Evolutionary conservation across 768 basidiomycete genomes (phyloP).

Genomic region (Coprinellus aureogranulatus): DNA sequence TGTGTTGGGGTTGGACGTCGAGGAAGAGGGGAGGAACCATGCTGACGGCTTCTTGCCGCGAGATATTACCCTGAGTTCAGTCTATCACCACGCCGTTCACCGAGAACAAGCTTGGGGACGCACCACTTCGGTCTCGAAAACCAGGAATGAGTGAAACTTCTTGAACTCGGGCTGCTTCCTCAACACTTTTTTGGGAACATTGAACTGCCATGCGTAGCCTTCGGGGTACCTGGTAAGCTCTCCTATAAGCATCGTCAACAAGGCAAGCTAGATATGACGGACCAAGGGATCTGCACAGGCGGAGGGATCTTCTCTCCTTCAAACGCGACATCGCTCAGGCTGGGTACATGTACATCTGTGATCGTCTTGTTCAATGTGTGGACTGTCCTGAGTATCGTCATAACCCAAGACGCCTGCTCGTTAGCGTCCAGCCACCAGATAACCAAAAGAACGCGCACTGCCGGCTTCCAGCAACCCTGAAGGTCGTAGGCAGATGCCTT

Average conservation of each 20-base stretch:
- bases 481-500: constrained; percentile 85
- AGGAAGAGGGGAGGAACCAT: constrained; percentile 98
- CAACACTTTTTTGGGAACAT: constrained; percentile 83
- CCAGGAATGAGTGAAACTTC: constrained; percentile 92
- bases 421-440: too few species aligned
- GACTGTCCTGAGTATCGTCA: constrained; percentile 43
- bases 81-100: background rate
- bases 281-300: constrained; percentile 87
- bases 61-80: constrained; percentile 77
- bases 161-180: constrained; percentile 89
- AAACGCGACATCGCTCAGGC: constrained; percentile 66
- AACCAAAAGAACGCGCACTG: constrained; percentile 48
- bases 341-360: constrained; percentile 73
- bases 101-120: constrained; percentile 21
- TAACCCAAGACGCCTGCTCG: too few species aligned
- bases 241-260: background rate
- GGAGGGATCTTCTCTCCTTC: constrained; percentile 76
- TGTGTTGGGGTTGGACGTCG: constrained; percentile 91
- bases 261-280: constrained; percentile 15
- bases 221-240: constrained; percentile 76
- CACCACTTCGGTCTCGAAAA: constrained; percentile 97
- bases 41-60: constrained; percentile 94
- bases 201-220: constrained; percentile 95
- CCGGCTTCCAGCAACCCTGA: constrained; percentile 86
- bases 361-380: constrained; percentile 80